Base-by-base conservation (phyloP, 441 rosid species). In the Populus hybrid region DNA sequence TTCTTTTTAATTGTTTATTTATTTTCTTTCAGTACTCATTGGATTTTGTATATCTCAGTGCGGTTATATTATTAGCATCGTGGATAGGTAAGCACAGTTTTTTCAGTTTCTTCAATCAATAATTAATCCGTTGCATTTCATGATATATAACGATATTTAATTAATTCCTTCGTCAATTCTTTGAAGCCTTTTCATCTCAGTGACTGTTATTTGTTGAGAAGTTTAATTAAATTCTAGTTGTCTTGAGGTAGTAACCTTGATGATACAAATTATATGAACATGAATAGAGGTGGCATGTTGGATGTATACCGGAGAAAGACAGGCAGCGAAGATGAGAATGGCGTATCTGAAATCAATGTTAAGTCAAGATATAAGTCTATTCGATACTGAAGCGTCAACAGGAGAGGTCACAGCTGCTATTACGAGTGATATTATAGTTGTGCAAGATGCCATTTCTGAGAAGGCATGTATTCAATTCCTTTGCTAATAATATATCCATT, bases 231-330 rank as follows among this genome's bases (percentile, higher is more conserved):
- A 23, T 66, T 14, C 69, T 6, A 10, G 12, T 24, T 34, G 36
- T 34, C 36, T 38, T 38, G 11, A 8, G 42, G 42, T 38, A 38
- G 2, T 14, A 14, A 46, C 20, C 57, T 14, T 14, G 7, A 46
- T 14, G 20, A 46, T 1, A 12, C 18, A 2, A 46, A 10, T 20
- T 72, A 5, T 42, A 12, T 40, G 26, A 4, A 4, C 4, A 78
- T 3, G n/a, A 72, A 32, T 26, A 95, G 99, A 95, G 97, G 99
- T 95, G 77, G 92, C 91, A 64, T 95, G 98, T 78, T 95, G 99
- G 99, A 95, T 95, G 99, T 90, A 93, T 74, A 93, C 93, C 0
- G 99, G 98, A 54, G 99, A 95, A 77, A 77, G 99, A 76, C 99
- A 93, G 67, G 99, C 98, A 0, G 95, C 95, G 12, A 93, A 93